Percentiles rank a stretch among this genome's conserved stretches.
Evolutionary conservation across 306 rosid genomes (phyloP).

Genomic region (Purshia tridentata): DNA sequence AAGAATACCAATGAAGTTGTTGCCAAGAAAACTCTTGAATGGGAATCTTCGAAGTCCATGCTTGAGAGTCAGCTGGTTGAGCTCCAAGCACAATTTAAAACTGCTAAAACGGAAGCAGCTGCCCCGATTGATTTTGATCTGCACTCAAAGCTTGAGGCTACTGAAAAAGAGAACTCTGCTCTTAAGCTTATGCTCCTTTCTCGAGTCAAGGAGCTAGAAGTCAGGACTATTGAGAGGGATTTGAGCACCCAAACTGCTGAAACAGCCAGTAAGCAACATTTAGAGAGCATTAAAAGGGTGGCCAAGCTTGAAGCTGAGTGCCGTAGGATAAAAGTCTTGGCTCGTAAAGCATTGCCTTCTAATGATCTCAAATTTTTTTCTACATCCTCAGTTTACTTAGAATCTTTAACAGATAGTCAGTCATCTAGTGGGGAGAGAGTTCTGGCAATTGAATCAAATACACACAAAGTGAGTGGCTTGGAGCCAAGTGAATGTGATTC

Average conservation of each 20-base stretch:
- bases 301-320: conserved; percentile 81
- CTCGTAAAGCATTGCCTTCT: conserved; percentile 41
- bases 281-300: conserved; percentile 63
- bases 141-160: conserved; percentile 43
- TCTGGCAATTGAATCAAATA: conserved; percentile 36
- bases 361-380: conserved; percentile 42
- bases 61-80: conserved; percentile 55
- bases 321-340: conserved; percentile 51
- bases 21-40: conserved; percentile 46
- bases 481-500: conserved; percentile 42
- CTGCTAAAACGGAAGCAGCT: conserved; percentile 54
- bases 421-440: conserved; percentile 63
- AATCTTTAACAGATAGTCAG: conserved; percentile 58
- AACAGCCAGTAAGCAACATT: conserved; percentile 70
- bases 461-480: conserved; percentile 31
- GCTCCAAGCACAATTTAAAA: conserved; percentile 56
- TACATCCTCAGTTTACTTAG: conserved; percentile 46
- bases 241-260: conserved; percentile 76
- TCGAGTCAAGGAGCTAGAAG: conserved; percentile 54
- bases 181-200: conserved; percentile 60
- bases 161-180: conserved; percentile 50
- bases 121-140: conserved; percentile 41
- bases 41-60: conserved; percentile 53
- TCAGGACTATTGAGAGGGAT: conserved; percentile 60
- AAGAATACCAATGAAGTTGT: conserved; percentile 49